These are phyloP conservation scores for Leccinum olivaceopallidum DNA, from an alignment of 768 basidiomycete species.

Conservation along the genomic window DNA sequence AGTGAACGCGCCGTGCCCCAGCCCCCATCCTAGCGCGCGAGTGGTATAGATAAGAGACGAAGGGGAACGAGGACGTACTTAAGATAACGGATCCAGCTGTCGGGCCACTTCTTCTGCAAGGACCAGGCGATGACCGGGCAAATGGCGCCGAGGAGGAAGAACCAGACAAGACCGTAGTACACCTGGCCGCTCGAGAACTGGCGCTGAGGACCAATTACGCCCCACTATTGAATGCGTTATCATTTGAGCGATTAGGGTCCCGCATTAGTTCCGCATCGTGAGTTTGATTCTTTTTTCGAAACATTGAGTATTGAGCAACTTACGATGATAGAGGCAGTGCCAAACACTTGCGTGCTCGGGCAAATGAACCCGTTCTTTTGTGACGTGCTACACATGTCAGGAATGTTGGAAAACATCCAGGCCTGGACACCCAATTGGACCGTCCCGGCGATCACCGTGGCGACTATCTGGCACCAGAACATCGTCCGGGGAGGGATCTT, in stretches of 20 bases:
- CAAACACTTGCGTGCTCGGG: constrained; percentile 44
- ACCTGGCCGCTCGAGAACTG: constrained; percentile 71
- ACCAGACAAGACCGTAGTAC: constrained; percentile 64
- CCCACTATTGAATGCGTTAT: constrained; percentile 42
- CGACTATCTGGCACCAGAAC: constrained; percentile 70
- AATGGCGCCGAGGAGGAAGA: constrained; percentile 76
- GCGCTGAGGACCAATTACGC: constrained; percentile 78
- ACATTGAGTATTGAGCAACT: constrained; percentile 9
- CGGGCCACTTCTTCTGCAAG: constrained; percentile 59
- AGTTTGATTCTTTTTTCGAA: constrained; percentile 8
- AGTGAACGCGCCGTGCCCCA: neutral
- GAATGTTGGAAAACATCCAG: constrained; percentile 52
- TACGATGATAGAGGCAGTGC: constrained; percentile 54
- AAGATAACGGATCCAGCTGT: constrained; percentile 61
- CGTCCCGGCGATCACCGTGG: constrained; percentile 60
- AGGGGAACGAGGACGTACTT: constrained; percentile 44
- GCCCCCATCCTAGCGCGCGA: neutral
- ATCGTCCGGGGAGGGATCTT: constrained; percentile 66
- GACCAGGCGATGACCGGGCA: constrained; percentile 59
- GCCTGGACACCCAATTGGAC: constrained; percentile 65
- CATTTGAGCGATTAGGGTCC: neutral
- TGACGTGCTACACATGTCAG: constrained; percentile 31
- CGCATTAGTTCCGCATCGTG: neutral
- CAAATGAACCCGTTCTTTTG: constrained; percentile 31
- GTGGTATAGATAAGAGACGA: neutral